Percentiles rank a stretch among this genome's conserved stretches.
These are phyloP conservation scores for Leccinum solheimii DNA, from an alignment of 1,284 basidiomycete species.

Conservation along the genomic window DNA sequence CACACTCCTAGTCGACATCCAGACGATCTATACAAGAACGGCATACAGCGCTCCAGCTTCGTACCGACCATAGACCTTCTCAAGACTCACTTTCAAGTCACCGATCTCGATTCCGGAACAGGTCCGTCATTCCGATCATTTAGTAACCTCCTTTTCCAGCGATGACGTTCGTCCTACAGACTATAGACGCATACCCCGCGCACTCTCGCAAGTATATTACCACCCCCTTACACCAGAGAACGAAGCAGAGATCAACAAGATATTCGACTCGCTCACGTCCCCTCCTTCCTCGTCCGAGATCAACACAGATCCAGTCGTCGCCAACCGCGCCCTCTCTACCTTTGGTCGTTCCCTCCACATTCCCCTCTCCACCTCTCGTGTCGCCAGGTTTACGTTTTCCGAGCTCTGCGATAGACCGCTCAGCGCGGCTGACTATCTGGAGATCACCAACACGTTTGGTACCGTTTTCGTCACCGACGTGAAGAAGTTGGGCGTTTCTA, in stretches of 20 bases:
- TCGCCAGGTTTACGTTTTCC: slow-evolving; percentile 87
- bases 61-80: slow-evolving; percentile 94
- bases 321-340: slow-evolving; percentile 69
- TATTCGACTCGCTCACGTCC: slow-evolving; percentile 74
- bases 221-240: slow-evolving; percentile 73
- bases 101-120: slow-evolving; percentile 92
- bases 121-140: slow-evolving; percentile 45
- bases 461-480: slow-evolving; percentile 90
- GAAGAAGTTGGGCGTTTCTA: slow-evolving; percentile 83
- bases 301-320: slow-evolving; percentile 53
- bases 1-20: slow-evolving; percentile 79
- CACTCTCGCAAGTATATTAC: slow-evolving; percentile 91
- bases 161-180: slow-evolving; percentile 51
- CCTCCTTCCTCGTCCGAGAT: slow-evolving; percentile 34
- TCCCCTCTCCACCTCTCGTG: slow-evolving; percentile 74
- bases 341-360: slow-evolving; percentile 88
- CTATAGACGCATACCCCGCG: slow-evolving; percentile 88
- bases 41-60: slow-evolving; percentile 97
- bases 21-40: slow-evolving; percentile 97
- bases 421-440: slow-evolving; percentile 94
- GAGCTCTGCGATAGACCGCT: slow-evolving; percentile 89
- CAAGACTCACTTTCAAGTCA: slow-evolving; percentile 83
- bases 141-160: not conserved
- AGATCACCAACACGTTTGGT: slow-evolving; percentile 85
- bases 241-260: slow-evolving; percentile 72